These are phyloP conservation scores for Aspergillus egyptiacus DNA, from an alignment of 495 filamentous ascomycete genomes.

Conservation along the genomic window DNA sequence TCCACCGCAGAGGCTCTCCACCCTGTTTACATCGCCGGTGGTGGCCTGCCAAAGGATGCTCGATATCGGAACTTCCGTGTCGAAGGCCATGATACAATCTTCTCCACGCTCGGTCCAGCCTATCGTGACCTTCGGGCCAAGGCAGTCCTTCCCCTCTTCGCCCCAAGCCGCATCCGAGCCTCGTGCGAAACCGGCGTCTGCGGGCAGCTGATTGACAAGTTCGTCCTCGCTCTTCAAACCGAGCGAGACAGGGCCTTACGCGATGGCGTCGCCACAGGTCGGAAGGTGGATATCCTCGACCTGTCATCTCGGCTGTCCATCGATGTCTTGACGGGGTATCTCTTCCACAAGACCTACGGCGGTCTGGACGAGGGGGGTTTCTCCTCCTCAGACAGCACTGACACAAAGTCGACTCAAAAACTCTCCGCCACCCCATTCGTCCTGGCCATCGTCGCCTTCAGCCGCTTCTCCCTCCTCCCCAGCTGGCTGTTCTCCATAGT, in stretches of 20 bases:
- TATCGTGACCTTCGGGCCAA: constrained; percentile 4
- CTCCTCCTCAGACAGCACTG: neutral
- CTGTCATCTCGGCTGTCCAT: neutral
- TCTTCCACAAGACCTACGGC: neutral
- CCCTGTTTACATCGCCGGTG: constrained; percentile 1
- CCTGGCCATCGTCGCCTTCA: constrained; percentile 2
- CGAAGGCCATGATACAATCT: neutral
- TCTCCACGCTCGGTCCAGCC: neutral
- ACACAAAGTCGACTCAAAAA: neutral
- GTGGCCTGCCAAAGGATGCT: constrained; percentile 2
- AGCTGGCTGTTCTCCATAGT: neutral
- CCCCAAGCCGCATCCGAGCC: neutral
- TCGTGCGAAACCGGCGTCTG: neutral
- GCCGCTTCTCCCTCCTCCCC: constrained; percentile 2
- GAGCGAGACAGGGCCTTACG: too few species aligned
- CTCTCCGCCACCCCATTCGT: constrained; percentile 1
- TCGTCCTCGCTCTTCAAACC: too few species aligned
- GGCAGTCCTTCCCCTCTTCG: neutral
- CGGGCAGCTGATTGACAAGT: neutral
- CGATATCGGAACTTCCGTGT: constrained; percentile 5
- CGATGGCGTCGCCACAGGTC: too few species aligned
- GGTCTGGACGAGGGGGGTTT: neutral
- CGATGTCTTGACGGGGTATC: constrained; percentile 4
- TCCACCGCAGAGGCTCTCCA: neutral
- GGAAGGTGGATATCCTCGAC: constrained; percentile 3